phyloP scores from a whole-genome alignment of 495 filamentous ascomycete species.

The Neurospora sublineolata region DNA sequence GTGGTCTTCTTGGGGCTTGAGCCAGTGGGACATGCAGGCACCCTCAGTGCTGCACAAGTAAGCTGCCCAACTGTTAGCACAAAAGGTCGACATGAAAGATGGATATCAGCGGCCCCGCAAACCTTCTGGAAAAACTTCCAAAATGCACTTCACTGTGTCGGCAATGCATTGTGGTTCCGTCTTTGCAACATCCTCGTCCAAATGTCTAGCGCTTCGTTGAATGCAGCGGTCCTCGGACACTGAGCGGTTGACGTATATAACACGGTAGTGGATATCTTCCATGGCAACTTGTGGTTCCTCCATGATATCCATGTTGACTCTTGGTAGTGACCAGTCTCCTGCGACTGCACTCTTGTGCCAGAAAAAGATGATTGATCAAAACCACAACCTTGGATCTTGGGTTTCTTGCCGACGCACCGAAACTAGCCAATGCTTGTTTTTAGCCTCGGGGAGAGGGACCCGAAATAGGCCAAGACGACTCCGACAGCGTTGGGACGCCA shows the following conservation, averaged over 20 bases:
- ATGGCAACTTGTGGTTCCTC: slow-evolving; percentile 25
- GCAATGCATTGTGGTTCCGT: slow-evolving; percentile 28
- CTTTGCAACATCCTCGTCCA: background rate
- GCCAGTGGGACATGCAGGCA: slow-evolving; percentile 58
- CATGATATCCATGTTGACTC: slow-evolving; percentile 12
- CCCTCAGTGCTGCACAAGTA: slow-evolving; percentile 59
- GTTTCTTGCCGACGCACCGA: background rate
- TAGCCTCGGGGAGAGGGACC: background rate
- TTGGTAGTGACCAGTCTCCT: slow-evolving; percentile 34
- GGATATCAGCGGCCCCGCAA: slow-evolving; percentile 6
- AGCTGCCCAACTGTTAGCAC: slow-evolving; percentile 40
- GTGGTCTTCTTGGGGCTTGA: slow-evolving; percentile 53
- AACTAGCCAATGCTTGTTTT: background rate
- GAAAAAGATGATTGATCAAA: background rate
- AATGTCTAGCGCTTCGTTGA: background rate
- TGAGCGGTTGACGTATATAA: slow-evolving; percentile 74
- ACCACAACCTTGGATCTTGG: background rate
- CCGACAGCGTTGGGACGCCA: background rate
- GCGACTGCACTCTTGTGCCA: slow-evolving; percentile 18
- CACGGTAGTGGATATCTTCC: slow-evolving; percentile 63
- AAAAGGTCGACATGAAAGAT: background rate
- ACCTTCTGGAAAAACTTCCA: slow-evolving; percentile 42
- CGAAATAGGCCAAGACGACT: background rate
- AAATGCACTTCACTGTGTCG: slow-evolving; percentile 35
- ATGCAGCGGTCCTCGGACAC: slow-evolving; percentile 46